Evolutionary conservation across 257 asterid genomes (phyloP), one percentile per base, ranked within the genome.

Genomic region (Solanum bulbocastanum): DNA sequence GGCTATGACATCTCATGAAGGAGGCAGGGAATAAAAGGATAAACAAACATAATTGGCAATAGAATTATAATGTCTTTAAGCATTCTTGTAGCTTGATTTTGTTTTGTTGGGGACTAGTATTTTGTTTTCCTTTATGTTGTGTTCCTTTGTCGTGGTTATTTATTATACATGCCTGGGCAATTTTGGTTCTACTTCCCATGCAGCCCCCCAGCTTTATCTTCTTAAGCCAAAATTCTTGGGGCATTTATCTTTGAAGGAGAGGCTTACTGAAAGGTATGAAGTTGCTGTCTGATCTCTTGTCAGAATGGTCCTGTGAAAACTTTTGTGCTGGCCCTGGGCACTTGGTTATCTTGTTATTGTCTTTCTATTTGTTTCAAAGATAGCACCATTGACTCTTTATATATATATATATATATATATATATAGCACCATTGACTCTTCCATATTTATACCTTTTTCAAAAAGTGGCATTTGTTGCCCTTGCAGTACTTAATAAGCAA

Each of bases 171-270:
- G 72, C 58, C 14, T 14, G 18, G 90, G 89, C 68, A 86, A 71
- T 88, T 93, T 89, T 88, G 87, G 33, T 83, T 69, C 35, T 72
- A n/a, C 44, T 90, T 49, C 88, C 88, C 74, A 65, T 46, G 83
- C 33, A 49, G 18, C n/a, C 71, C 69, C 83, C 18, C 16, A 42
- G 52, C 60, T 25, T 65, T 39, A 65, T 84, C 74, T 65, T n/a
- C 23, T 39, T 27, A 32, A 8, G 40, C 37, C 46, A 46, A 25
- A 86, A 86, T 18, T 46, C 73, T 44, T 44, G 72, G 65, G 84
- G 73, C 40, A 68, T 42, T 39, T 83, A 83, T 75, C 56, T 39
- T n/a, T n/a, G 25, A 75, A 75, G 83, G 56, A 69, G 22, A n/a
- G 49, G 83, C 83, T 40, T 40, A n/a, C 58, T n/a, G n/a, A 40